Evolutionary conservation across 75 land plant species (phyloP), one percentile per base, ranked within the genome.

Genomic region (Pinus taeda): DNA sequence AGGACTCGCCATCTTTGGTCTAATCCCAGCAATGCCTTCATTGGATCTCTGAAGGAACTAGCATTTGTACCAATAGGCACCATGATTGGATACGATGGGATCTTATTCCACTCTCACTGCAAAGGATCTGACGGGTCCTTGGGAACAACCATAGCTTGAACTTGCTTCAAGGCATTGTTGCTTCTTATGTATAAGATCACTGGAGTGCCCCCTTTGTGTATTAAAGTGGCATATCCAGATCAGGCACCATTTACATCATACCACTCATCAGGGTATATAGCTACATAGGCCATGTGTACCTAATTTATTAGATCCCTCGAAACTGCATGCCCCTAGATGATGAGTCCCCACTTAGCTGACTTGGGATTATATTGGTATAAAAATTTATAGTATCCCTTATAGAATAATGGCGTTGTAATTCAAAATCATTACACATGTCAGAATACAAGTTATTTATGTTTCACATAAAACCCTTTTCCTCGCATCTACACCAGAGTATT

Each of bases 181-280:
- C 42, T 39, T 15, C 94, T 92, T 30, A 90, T 86, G 78, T 88
- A 79, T 30, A 92, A 86, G 74, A 93, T 77, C 60, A 85, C 88
- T 4, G 84, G 87, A 39, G 59, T 36, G 45, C 71, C 76, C 56
- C 82, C 81, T 20, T 77, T 67, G 56, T 77, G 85, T 12, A 92
- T 76, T 64, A 90, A 63, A 20, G 94, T 88, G 65, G 86, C 88
- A 69, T 89, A 93, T 62, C 91, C 90, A 42, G 90, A 85, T 94
- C 94, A 93, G 63, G 83, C 86, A 1, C 94, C 93, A 49, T 93
- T 83, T 37, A 87, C 57, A 78, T 86, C 87, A 33, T 83, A 85
- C 86, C 81, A 83, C 13, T 83, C 30, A 64, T 80, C 80, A 2
- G 76, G 77, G 56, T 57, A 36, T 55, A 86, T 61, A 45, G 88